phyloP scores from a whole-genome alignment of 139 green algal genomes.

The Chlorella sp. region DNA sequence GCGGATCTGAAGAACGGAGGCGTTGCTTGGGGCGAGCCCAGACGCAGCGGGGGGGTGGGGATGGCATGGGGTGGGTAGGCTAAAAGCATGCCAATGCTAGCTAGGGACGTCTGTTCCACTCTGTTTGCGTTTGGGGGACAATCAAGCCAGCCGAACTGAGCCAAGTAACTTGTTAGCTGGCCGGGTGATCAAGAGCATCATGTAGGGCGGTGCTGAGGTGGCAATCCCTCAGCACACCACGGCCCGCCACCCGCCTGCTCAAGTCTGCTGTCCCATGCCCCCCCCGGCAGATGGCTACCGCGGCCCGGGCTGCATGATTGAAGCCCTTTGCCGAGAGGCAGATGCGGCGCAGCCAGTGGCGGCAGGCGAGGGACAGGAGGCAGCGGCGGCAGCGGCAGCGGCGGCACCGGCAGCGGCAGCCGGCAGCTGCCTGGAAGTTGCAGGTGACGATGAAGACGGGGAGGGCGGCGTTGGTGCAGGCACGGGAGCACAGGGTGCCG shows the following conservation, averaged over 20 bases:
- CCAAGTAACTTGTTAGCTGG: no score
- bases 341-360: neutral
- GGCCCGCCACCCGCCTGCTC: neutral
- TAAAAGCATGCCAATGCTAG: no score
- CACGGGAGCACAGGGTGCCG: neutral
- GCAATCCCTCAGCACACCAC: no score
- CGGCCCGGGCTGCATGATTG: neutral
- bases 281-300: neutral
- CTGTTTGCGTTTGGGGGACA: no score
- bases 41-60: no score
- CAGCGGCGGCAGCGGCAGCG: no score
- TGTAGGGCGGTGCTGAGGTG: neutral
- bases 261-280: neutral
- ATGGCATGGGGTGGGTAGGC: no score
- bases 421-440: neutral
- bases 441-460: neutral
- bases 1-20: no score
- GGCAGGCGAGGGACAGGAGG: neutral
- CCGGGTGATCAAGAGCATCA: neutral
- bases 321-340: neutral
- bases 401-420: no score
- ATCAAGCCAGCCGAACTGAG: no score
- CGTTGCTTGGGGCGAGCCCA: no score
- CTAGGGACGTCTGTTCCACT: no score
- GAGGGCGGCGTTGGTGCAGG: neutral